Conservation (phyloP, 164 flowering plant genomes). For the Nelumbo lutea region DNA sequence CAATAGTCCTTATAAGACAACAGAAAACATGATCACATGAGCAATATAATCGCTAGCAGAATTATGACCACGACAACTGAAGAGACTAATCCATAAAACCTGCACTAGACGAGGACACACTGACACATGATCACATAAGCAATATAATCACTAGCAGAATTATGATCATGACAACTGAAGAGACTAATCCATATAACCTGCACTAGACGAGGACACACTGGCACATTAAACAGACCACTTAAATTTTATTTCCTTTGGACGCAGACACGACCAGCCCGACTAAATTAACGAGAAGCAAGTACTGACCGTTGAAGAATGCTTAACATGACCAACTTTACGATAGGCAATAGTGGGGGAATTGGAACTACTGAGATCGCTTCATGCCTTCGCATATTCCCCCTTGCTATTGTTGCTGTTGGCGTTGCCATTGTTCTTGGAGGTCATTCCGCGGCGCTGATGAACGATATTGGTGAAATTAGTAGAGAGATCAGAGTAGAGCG, state of each 20-base stretch:
- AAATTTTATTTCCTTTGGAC: neutral
- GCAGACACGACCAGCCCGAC: neutral
- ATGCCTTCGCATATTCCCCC: constrained; percentile 2
- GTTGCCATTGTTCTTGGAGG: neutral
- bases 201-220: neutral
- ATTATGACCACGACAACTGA: neutral
- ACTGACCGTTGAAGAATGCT: neutral
- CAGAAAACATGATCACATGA: constrained; percentile 6
- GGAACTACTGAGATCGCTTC: constrained; percentile 13
- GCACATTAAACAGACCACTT: constrained; percentile 4
- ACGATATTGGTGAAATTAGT: constrained; percentile 32
- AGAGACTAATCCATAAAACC: neutral
- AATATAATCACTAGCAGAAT: neutral
- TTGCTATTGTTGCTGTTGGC: neutral
- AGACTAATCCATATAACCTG: neutral
- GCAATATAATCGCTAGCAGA: neutral
- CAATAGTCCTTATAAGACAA: constrained; percentile 6
- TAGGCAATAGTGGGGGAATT: neutral
- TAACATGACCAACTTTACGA: constrained; percentile 1
- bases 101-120: neutral
- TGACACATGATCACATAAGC: constrained; percentile 6
- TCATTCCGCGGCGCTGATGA: constrained; percentile 21
- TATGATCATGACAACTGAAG: neutral
- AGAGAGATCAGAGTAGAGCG: constrained; percentile 51
- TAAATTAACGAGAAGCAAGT: neutral